Base-by-base conservation (phyloP, 2,329 filamentous ascomycete species). In the Fusarium penzigii region DNA sequence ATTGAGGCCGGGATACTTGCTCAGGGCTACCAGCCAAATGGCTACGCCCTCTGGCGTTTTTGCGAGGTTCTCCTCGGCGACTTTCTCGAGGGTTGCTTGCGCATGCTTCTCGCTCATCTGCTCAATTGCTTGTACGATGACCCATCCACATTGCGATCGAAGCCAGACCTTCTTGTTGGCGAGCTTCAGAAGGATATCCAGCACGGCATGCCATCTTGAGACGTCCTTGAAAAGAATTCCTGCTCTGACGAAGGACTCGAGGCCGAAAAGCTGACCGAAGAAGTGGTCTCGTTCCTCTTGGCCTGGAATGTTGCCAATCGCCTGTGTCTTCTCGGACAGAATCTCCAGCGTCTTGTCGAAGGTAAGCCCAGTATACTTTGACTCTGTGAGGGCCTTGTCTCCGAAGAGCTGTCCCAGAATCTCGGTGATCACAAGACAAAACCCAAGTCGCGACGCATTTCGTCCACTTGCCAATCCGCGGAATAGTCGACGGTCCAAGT, bases 21-120 rank as follows among this genome's bases (percentile, higher is more conserved):
- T 80, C 55, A 83, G 79, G 2, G 88, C 82, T 6, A 84, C 82
- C 32, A 97, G 77, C 92, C 92, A 97, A 51, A 97, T 84, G 1
- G 90, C 91, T 17, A 97, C 85, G 7, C 92, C 93, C 68, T 97
- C 93, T 0, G 92, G 88, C 0, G 92, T 93, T 69, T 88, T 88
- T 9, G 86, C 84, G 44, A 95, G 76, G 10, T 88, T 86, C 44
- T 83, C 80, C 14, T 83, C 78, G 17, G 78, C 77, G 9, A 96
- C 67, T 39, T 79, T 81, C 53, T 83, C 74, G 36, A 95, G 75
- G 0, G 88, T 85, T 25, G 77, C 72, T 63, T 86, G 79, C 1
- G 83, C 83, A 50, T 84, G 81, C 51, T 79, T 75, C 61, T 81
- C 72, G 38, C 75, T 74, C 76, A 83, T 83, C 64, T 86, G 84